These are phyloP conservation scores for Boletus tylopilopsis DNA, from an alignment of 768 basidiomycete species.

Conservation along the genomic window DNA sequence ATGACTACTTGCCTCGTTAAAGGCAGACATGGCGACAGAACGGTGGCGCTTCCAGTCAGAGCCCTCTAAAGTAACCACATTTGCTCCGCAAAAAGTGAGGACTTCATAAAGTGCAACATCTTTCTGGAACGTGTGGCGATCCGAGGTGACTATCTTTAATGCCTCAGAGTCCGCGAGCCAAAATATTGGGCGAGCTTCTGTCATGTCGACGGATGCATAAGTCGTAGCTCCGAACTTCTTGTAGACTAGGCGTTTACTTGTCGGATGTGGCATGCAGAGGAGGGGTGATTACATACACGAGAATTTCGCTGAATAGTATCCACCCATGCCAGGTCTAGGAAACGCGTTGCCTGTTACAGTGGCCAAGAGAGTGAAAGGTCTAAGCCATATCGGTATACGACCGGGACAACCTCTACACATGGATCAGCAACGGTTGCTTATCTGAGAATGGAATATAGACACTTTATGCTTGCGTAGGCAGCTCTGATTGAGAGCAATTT, in stretches of 20 bases:
- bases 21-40: constrained; percentile 43
- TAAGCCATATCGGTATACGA: constrained; percentile 23
- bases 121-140: constrained; percentile 38
- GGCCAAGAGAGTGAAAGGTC: constrained; percentile 30
- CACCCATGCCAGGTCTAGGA: constrained; percentile 34
- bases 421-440: not conserved
- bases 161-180: constrained; percentile 46
- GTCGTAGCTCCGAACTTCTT: constrained; percentile 37
- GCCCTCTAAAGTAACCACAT: constrained; percentile 41
- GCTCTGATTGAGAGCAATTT: constrained; percentile 4
- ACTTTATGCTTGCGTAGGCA: constrained; percentile 20
- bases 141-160: constrained; percentile 33
- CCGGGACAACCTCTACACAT: constrained; percentile 20
- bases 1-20: constrained; percentile 39
- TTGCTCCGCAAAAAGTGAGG: constrained; percentile 44
- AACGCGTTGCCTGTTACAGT: constrained; percentile 30
- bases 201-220: constrained; percentile 35
- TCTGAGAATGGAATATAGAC: not conserved
- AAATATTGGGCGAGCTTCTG: constrained; percentile 28
- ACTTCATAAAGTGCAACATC: constrained; percentile 38
- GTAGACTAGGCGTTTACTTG: constrained; percentile 30
- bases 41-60: constrained; percentile 48
- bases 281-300: constrained; percentile 26
- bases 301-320: constrained; percentile 34
- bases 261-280: not conserved